Evolutionary conservation across 495 filamentous ascomycete species (phyloP).

Genomic region (Sphaerosporella brunnea): DNA sequence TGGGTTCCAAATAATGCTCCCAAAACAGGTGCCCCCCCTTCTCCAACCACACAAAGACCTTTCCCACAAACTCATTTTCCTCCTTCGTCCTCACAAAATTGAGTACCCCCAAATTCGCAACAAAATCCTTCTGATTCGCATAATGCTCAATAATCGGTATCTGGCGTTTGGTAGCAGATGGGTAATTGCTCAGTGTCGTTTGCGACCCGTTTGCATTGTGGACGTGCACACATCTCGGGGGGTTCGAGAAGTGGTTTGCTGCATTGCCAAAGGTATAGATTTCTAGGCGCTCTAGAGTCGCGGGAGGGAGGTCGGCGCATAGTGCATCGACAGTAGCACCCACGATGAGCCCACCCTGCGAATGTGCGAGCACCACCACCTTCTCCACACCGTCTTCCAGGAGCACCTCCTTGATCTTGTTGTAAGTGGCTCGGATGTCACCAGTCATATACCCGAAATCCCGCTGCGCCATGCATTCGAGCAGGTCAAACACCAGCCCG

Average conservation of each 20-base stretch:
- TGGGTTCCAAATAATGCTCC: slow-evolving; percentile 58
- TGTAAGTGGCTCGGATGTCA: slow-evolving; percentile 42
- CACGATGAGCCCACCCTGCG: slow-evolving; percentile 65
- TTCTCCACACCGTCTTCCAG: slow-evolving; percentile 38
- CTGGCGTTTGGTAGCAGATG: slow-evolving; percentile 28
- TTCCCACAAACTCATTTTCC: slow-evolving; percentile 49
- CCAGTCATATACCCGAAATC: slow-evolving; percentile 54
- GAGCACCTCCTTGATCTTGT: slow-evolving; percentile 39
- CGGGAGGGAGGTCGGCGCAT: slow-evolving; percentile 52
- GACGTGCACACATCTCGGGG: slow-evolving; percentile 32
- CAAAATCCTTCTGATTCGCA: slow-evolving; percentile 57
- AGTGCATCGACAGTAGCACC: slow-evolving; percentile 63
- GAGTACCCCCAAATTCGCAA: slow-evolving; percentile 53
- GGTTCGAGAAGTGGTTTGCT: slow-evolving; percentile 80
- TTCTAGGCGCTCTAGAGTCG: slow-evolving; percentile 50
- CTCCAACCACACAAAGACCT: slow-evolving; percentile 48
- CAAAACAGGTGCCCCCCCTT: slow-evolving; percentile 53
- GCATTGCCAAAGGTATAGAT: slow-evolving; percentile 76
- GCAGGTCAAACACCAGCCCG: slow-evolving; percentile 55
- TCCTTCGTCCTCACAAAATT: neutral
- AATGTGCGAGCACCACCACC: slow-evolving; percentile 62
- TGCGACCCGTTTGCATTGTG: slow-evolving; percentile 6
- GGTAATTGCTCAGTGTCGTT: slow-evolving; percentile 1
- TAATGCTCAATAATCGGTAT: slow-evolving; percentile 75
- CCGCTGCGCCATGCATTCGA: slow-evolving; percentile 62